A percentile compares a stretch with the other conserved stretches of the same genome.
phyloP scores from a whole-genome alignment of 805 yeast species.

The Monosporozyma siamensis region DNA sequence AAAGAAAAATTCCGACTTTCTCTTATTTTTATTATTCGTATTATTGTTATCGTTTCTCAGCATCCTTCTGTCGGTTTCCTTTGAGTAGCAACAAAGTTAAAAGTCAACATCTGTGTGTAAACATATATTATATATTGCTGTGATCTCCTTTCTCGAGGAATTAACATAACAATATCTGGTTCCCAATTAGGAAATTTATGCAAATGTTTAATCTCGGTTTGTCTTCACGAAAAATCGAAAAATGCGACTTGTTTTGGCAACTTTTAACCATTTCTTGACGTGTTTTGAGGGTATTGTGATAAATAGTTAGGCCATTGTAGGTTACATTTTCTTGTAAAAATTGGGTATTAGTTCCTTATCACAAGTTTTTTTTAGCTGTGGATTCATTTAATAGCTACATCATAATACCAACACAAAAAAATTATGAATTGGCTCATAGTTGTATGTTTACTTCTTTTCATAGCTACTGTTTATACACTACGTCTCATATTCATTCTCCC shows the following conservation, averaged over 20 bases:
- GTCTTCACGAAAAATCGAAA: neutral
- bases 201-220: neutral
- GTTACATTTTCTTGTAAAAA: no score
- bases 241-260: neutral
- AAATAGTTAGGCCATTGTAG: no score
- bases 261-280: neutral
- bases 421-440: constrained; percentile 1
- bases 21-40: neutral
- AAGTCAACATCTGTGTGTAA: no score
- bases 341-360: no score
- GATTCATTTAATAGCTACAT: no score
- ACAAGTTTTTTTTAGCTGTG: no score
- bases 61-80: neutral
- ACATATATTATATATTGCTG: no score
- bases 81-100: no score
- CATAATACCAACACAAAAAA: neutral
- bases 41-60: neutral
- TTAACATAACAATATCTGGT: neutral
- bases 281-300: neutral
- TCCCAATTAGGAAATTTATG: neutral
- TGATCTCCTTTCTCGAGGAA: no score
- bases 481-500: constrained; percentile 17
- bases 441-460: constrained; percentile 4
- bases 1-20: neutral
- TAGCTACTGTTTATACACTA: constrained; percentile 8